These are phyloP conservation scores for Logfia minima DNA, from an alignment of 129 eudicot genomes.

Conservation along the genomic window DNA sequence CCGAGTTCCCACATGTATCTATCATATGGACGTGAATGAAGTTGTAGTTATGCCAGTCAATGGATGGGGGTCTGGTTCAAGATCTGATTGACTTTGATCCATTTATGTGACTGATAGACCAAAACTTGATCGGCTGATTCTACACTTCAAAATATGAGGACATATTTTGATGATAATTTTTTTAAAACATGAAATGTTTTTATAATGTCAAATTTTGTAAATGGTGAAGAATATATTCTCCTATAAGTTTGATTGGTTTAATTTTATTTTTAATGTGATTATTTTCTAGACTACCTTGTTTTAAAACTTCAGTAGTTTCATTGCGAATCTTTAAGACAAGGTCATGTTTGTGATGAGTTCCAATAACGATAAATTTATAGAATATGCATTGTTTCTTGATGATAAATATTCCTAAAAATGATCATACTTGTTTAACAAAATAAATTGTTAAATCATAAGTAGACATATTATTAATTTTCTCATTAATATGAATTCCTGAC, in stretches of 20 bases:
- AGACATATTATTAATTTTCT: no score
- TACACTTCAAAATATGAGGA: background rate
- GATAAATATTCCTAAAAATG: background rate
- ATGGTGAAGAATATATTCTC: no score
- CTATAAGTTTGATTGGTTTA: no score
- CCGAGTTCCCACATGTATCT: conserved; percentile 5
- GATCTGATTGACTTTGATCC: background rate
- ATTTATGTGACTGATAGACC: background rate
- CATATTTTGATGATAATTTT: background rate
- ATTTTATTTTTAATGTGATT: background rate
- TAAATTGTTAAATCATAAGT: no score
- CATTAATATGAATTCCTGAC: background rate
- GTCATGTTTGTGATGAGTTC: background rate
- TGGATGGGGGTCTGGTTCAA: background rate
- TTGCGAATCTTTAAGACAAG: background rate
- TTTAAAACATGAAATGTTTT: background rate
- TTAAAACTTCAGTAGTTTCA: background rate
- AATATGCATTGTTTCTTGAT: background rate
- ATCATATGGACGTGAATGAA: background rate
- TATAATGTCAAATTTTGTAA: no score
- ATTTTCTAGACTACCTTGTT: background rate
- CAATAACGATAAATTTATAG: background rate
- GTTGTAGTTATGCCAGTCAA: background rate
- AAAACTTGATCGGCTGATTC: background rate
- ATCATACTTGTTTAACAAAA: no score